Evolutionary conservation across 1,139 yeast species (phyloP).

Genomic region (Pichia sorboxylosa): DNA sequence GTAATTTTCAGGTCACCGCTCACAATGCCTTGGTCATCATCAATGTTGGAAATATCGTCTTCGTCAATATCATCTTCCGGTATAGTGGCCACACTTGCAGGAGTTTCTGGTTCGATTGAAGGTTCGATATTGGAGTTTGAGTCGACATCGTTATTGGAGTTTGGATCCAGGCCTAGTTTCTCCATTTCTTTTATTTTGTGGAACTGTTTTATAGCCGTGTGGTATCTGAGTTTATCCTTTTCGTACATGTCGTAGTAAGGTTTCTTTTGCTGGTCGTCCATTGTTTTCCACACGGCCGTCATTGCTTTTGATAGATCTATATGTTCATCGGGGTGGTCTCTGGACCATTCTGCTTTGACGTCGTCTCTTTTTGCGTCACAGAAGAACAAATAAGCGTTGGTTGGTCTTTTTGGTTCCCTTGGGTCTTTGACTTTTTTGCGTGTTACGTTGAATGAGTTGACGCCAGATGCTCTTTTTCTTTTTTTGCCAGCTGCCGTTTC

Average conservation of each 20-base stretch:
- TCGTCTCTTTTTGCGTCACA: conserved; percentile 80
- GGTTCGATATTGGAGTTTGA: neutral
- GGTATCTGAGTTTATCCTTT: conserved; percentile 68
- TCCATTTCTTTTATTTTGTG: conserved; percentile 28
- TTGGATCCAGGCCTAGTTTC: conserved; percentile 6
- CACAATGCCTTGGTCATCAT: no score
- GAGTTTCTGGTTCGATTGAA: conserved; percentile 8
- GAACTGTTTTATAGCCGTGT: conserved; percentile 60
- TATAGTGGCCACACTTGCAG: conserved; percentile 5
- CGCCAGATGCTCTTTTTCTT: conserved; percentile 11
- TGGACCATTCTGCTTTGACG: conserved; percentile 44
- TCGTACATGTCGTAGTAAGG: conserved; percentile 72
- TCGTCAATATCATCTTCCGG: neutral
- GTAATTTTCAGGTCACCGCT: no score
- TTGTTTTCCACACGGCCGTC: conserved; percentile 78
- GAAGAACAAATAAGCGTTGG: conserved; percentile 77
- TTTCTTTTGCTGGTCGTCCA: conserved; percentile 57
- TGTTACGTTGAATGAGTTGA: conserved; percentile 2
- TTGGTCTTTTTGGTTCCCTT: conserved; percentile 76
- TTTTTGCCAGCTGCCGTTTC: conserved; percentile 4
- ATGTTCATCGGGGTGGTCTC: conserved; percentile 33
- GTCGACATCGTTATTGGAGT: no score
- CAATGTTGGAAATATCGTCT: no score
- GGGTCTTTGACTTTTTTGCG: conserved; percentile 48
- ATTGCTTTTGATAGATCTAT: conserved; percentile 63